A percentile compares a stretch with the other conserved stretches of the same genome.
Conservation (phyloP, 805 yeast genomes). For the Ogataea trehalophila region DNA sequence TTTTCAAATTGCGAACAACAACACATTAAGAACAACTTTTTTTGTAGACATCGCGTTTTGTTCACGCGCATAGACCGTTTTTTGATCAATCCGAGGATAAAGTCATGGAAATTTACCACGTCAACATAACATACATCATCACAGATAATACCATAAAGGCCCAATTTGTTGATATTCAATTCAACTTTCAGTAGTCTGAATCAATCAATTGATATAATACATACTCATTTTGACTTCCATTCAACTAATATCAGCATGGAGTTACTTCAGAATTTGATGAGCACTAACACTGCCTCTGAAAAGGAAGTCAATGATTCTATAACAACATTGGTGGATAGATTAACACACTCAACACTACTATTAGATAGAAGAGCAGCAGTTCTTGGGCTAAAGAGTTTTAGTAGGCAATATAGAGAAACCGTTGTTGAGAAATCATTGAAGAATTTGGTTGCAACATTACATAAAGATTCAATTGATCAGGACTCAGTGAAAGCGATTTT, state of each 20-base stretch:
- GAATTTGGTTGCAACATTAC: constrained; percentile 62
- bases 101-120: too few species aligned
- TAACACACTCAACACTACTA: constrained; percentile 73
- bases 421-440: constrained; percentile 85
- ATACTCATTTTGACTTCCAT: neutral
- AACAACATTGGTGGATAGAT: constrained; percentile 80
- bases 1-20: too few species aligned
- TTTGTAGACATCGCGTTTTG: too few species aligned
- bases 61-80: too few species aligned
- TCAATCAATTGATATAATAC: neutral
- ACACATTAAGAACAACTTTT: too few species aligned
- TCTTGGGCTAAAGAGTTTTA: constrained; percentile 79
- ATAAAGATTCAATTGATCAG: constrained; percentile 58
- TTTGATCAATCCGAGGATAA: too few species aligned
- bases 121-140: too few species aligned
- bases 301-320: constrained; percentile 70
- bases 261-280: constrained; percentile 30
- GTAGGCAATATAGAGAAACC: constrained; percentile 82
- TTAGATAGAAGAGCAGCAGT: constrained; percentile 91
- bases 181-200: too few species aligned
- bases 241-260: constrained; percentile 22
- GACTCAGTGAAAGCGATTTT: constrained; percentile 73
- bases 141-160: too few species aligned
- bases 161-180: too few species aligned
- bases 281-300: constrained; percentile 29